Base-by-base conservation (phyloP, 2,329 filamentous ascomycete genomes). In the Fusarium transvaalense region DNA sequence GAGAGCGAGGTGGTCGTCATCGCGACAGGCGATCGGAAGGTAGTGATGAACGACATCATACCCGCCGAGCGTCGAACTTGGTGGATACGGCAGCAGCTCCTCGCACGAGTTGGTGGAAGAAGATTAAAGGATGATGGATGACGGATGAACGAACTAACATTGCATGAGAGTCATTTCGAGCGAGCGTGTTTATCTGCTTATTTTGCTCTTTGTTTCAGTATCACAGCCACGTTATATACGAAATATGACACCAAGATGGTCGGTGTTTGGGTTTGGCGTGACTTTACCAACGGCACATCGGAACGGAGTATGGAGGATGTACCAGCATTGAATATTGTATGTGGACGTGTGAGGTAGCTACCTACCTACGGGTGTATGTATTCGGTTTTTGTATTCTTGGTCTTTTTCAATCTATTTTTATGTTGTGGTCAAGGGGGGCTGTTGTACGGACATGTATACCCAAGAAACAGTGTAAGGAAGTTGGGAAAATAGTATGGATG, bases 91-190 rank as follows among this genome's bases (percentile, higher is more conserved):
- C 84, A 14, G 29, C 76, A 45, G 80, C 84, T 10, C 85, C 85
- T 21, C 80, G 85, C 59, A 86, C 83, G 64, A 87, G 85, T 67
- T 88, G 86, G 86, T 89, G 86, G 86, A 85, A 80, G 78, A 88
- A 87, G 79, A 76, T 87, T 53, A 83, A 82, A 8, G 81, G 82
- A 54, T 79, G 17, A 51, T n/a, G 23, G 82, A 55, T 55, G 82
- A 58, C 56, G 50, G 50, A 66, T 64, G 60, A 63, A 65, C 46
- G 57, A 58, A 43, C 50, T 6, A 82, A 59, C 56, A 56, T 71
- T 62, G 55, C 64, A 69, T 64, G 64, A 62, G 61, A 66, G 56
- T 69, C 50, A 66, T 72, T 61, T 72, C 52, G 48, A 72, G 72
- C 70, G 72, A 73, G 73, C 71, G 72, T 56, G 71, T 72, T 72